Evolutionary conservation across 148 eudicot genomes (phyloP).

Genomic region (Camellia granthamiana): DNA sequence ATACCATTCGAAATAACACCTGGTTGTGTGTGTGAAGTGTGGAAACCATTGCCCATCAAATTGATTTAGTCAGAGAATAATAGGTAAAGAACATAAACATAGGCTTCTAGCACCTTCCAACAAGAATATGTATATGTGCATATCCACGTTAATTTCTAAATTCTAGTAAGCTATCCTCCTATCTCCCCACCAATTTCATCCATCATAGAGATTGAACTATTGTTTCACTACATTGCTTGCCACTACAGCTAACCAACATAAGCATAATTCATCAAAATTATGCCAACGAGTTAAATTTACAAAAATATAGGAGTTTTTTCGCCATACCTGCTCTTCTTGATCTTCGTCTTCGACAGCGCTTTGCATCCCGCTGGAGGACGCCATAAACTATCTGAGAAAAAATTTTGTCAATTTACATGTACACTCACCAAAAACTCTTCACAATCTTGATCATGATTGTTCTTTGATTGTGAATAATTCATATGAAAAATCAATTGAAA

Average conservation of each 20-base stretch:
- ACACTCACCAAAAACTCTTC: neutral
- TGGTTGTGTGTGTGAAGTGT: neutral
- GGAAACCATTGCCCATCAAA: neutral
- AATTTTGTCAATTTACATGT: neutral
- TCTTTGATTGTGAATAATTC: neutral
- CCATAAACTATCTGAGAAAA: constrained; percentile 19
- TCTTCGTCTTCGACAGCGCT: constrained; percentile 35
- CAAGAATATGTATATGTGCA: neutral
- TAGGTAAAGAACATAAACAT: neutral
- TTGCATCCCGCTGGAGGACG: constrained; percentile 28
- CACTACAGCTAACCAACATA: neutral
- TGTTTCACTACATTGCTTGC: neutral
- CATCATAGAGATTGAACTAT: neutral
- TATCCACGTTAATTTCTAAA: neutral
- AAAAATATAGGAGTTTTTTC: neutral
- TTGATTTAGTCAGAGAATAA: neutral
- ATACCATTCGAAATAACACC: neutral
- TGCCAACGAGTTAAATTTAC: neutral
- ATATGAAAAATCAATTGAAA: neutral
- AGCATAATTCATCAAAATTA: neutral
- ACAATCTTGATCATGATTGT: neutral
- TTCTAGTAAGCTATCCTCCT: neutral
- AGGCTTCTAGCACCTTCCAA: neutral
- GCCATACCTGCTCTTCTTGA: constrained; percentile 44
- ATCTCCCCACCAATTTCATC: neutral